Evolutionary conservation across 768 basidiomycete genomes (phyloP).

Genomic region (Suillus variegatus): DNA sequence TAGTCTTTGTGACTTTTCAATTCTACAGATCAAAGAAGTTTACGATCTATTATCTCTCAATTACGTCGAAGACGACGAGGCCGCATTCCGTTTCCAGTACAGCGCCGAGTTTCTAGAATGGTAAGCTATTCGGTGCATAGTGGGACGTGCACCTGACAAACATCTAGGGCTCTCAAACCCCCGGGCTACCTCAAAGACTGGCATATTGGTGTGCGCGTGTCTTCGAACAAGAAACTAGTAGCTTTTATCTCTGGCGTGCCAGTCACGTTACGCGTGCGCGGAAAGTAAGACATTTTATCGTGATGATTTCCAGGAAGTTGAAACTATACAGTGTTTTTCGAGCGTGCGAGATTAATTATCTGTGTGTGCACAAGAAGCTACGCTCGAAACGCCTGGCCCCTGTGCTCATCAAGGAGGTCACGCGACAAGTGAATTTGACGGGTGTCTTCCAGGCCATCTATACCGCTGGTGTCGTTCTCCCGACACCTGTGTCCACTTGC

Average conservation of each 20-base stretch:
- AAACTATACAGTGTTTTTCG: slow-evolving; percentile 54
- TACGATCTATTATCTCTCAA: slow-evolving; percentile 89
- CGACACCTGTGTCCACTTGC: slow-evolving; percentile 89
- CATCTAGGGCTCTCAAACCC: slow-evolving; percentile 83
- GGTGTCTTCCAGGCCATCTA: slow-evolving; percentile 98
- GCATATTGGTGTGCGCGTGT: slow-evolving; percentile 94
- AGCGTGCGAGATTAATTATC: slow-evolving; percentile 93
- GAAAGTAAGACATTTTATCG: slow-evolving; percentile 55
- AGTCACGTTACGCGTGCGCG: slow-evolving; percentile 79
- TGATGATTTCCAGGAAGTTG: slow-evolving; percentile 8
- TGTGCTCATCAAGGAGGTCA: slow-evolving; percentile 96
- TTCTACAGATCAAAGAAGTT: slow-evolving; percentile 78
- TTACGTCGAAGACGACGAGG: slow-evolving; percentile 96
- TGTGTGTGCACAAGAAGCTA: slow-evolving; percentile 97
- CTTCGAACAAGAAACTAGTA: slow-evolving; percentile 88
- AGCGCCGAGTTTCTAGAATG: slow-evolving; percentile 92
- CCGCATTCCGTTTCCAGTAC: slow-evolving; percentile 96
- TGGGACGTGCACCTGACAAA: background rate
- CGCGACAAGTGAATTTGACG: slow-evolving; percentile 84
- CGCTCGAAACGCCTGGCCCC: slow-evolving; percentile 94
- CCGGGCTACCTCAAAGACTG: slow-evolving; percentile 93
- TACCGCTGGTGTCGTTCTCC: slow-evolving; percentile 90
- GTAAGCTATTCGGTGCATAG: slow-evolving; percentile 41
- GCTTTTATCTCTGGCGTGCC: slow-evolving; percentile 97
- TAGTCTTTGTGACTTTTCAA: slow-evolving; percentile 7